These are phyloP conservation scores for Aspergillus ruber DNA, from an alignment of 2,329 filamentous ascomycete species.

Conservation along the genomic window DNA sequence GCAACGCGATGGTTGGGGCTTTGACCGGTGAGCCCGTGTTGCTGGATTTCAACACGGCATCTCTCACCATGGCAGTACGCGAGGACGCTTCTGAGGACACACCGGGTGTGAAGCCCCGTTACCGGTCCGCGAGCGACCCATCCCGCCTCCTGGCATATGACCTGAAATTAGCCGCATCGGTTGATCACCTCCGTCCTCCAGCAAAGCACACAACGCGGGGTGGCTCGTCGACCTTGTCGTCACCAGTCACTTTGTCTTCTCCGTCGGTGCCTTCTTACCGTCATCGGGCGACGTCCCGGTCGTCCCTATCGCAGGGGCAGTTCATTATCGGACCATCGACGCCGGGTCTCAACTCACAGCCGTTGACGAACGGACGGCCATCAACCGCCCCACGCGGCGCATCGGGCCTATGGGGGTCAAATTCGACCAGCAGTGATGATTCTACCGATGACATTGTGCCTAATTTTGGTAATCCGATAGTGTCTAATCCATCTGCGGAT, in stretches of 20 bases:
- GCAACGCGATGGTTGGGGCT: conserved; percentile 89
- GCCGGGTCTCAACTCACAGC: conserved; percentile 9
- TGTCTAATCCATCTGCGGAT: conserved; percentile 8
- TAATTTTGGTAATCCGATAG: conserved; percentile 27
- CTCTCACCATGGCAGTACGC: conserved; percentile 77
- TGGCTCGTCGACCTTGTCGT: conserved; percentile 14
- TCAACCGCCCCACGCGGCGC: conserved; percentile 16
- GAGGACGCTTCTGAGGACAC: conserved; percentile 35
- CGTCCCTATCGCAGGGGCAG: conserved; percentile 19
- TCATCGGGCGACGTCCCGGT: conserved; percentile 23
- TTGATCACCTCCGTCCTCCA: conserved; percentile 53
- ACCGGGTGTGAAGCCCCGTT: conserved; percentile 3
- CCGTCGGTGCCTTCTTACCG: conserved; percentile 25
- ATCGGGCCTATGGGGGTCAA: conserved; percentile 33
- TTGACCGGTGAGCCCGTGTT: conserved; percentile 87
- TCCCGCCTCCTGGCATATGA: conserved; percentile 50
- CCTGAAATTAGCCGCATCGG: conserved; percentile 54
- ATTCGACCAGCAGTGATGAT: conserved; percentile 15
- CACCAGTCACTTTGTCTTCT: conserved; percentile 15
- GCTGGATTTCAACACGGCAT: conserved; percentile 82
- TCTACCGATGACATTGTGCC: conserved; percentile 29
- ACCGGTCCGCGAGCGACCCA: conserved; percentile 16
- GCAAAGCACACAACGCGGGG: conserved; percentile 25
- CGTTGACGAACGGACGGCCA: conserved; percentile 19
- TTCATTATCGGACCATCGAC: conserved; percentile 20